Conservation (phyloP, 2,329 filamentous ascomycete genomes). For the Bipolaris sorokiniana region DNA sequence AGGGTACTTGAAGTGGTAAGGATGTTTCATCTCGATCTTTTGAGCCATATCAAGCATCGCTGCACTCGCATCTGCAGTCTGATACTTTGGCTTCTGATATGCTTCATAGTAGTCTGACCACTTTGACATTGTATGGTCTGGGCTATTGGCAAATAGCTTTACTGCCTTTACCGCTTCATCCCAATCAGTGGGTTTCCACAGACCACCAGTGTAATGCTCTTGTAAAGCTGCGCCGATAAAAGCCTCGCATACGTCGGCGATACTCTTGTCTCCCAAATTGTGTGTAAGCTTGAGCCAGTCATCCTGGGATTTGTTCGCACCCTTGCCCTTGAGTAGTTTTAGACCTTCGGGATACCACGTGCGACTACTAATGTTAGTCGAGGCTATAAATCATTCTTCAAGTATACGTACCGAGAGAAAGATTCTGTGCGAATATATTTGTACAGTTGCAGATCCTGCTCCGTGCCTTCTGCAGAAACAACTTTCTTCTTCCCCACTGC, state of each 20-base stretch:
- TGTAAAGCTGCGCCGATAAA: slow-evolving; percentile 85
- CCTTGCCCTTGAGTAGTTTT: slow-evolving; percentile 74
- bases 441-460: slow-evolving; percentile 61
- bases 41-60: slow-evolving; percentile 71
- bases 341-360: slow-evolving; percentile 89
- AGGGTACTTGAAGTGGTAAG: slow-evolving; percentile 75
- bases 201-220: slow-evolving; percentile 54
- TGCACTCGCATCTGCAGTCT: slow-evolving; percentile 66
- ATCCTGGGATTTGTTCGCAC: slow-evolving; percentile 56
- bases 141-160: slow-evolving; percentile 70
- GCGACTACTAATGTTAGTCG: slow-evolving; percentile 56
- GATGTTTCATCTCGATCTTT: slow-evolving; percentile 65
- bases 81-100: slow-evolving; percentile 75
- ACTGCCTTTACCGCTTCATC: slow-evolving; percentile 69
- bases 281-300: slow-evolving; percentile 62
- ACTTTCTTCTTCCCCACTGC: slow-evolving; percentile 57
- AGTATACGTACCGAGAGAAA: slow-evolving; percentile 69
- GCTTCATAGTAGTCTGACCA: slow-evolving; percentile 76
- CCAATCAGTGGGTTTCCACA: slow-evolving; percentile 57
- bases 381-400: not conserved
- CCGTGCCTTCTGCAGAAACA: slow-evolving; percentile 45
- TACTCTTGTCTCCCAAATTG: slow-evolving; percentile 79
- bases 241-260: slow-evolving; percentile 94
- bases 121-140: slow-evolving; percentile 70
- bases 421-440: slow-evolving; percentile 82